phyloP scores from a whole-genome alignment of 2,329 filamentous ascomycete genomes.

The Fusarium tjaetaba region DNA sequence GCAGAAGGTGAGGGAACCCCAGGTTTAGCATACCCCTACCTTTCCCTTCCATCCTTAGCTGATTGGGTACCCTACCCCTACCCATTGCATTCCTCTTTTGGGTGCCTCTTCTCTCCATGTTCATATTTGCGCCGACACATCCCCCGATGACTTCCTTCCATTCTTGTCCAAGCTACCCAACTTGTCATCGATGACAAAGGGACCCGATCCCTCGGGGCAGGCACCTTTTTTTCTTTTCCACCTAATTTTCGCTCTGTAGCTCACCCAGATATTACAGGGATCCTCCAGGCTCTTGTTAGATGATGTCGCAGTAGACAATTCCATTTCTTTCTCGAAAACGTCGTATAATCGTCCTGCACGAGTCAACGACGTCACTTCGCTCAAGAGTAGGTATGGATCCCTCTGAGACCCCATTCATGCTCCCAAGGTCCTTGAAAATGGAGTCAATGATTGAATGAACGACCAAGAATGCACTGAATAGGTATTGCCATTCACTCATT shows the following conservation, averaged over 20 bases:
- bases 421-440: background rate
- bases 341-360: background rate
- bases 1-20: slow-evolving; percentile 17
- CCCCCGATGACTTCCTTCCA: background rate
- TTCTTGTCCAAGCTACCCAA: background rate
- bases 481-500: background rate
- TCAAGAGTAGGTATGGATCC: slow-evolving; percentile 22
- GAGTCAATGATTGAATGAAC: background rate
- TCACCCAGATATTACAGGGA: background rate
- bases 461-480: background rate
- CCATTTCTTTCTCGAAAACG: background rate
- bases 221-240: background rate
- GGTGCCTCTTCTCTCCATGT: slow-evolving; percentile 1
- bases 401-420: slow-evolving; percentile 13
- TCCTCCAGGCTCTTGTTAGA: background rate
- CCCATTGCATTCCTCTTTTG: slow-evolving; percentile 11
- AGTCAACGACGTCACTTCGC: slow-evolving; percentile 34
- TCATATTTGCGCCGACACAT: slow-evolving; percentile 15
- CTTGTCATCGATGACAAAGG: slow-evolving; percentile 16
- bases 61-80: background rate
- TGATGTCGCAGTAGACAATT: background rate
- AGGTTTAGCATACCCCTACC: slow-evolving; percentile 25
- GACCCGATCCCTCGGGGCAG: slow-evolving; percentile 20
- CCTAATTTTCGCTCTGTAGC: background rate
- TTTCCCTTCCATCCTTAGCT: background rate